Conservation (phyloP, 176 grass and related monocot species). For the Lolium multiflorum region DNA sequence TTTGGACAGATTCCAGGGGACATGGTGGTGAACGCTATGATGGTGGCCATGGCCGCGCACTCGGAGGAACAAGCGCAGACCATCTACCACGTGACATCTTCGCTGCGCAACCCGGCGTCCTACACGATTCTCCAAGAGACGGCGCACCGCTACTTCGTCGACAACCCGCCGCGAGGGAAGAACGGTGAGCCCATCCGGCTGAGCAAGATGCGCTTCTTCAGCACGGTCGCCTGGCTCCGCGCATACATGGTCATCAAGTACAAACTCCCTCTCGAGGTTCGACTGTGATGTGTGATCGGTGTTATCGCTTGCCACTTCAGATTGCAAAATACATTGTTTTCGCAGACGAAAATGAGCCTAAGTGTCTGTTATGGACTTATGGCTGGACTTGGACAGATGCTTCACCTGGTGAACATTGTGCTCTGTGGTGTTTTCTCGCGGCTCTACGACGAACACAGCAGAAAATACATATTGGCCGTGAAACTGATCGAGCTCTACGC, state of each 20-base stretch:
- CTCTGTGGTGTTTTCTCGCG: neutral
- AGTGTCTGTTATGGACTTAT: neutral
- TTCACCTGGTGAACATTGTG: neutral
- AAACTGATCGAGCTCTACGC: slow-evolving; percentile 56
- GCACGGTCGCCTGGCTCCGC: neutral
- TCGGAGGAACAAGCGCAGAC: neutral
- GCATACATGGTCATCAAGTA: neutral
- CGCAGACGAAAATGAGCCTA: neutral
- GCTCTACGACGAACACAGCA: neutral
- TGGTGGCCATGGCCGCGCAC: neutral
- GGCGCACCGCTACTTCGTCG: neutral
- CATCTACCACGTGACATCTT: neutral
- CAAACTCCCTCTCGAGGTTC: neutral
- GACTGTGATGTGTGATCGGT: neutral
- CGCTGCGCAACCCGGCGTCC: neutral
- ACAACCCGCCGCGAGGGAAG: neutral
- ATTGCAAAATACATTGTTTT: neutral
- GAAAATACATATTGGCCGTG: slow-evolving; percentile 47
- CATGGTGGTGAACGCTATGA: slow-evolving; percentile 14
- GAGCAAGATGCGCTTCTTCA: neutral
- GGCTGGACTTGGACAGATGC: neutral
- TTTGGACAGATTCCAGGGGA: neutral
- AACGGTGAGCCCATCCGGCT: neutral
- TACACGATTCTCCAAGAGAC: neutral
- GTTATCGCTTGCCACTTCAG: neutral